Base-by-base conservation (phyloP, 768 basidiomycete genomes). In the Auricularia cornea region DNA sequence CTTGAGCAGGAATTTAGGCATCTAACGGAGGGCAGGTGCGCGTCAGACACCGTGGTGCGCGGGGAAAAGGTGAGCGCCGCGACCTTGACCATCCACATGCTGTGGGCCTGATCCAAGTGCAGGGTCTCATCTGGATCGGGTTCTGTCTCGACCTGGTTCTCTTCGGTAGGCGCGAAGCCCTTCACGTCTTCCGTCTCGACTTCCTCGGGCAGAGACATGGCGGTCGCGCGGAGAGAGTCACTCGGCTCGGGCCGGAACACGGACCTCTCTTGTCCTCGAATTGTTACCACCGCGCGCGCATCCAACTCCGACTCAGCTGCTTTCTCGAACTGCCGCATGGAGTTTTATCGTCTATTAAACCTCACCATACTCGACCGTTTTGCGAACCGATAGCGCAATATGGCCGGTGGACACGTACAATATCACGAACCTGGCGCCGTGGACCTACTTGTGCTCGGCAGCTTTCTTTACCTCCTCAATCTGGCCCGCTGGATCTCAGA, bases 11-110 rank as follows among this genome's bases (percentile, higher is more conserved):
- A 89, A 89, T 71, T 88, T 88, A 0, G 94, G 94, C 52, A 96
- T 85, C 91, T 93, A 75, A 41, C 63, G 48, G 59, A 26, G 20
- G 30, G 59, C 33, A 60, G 56, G 51, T 32, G n/a, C 40, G 20
- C 8, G 26, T 1, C 33, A 30, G 61, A 48, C 57, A 60, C 59
- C n/a, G 31, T 52, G 40, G 1, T 23, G 33, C 20, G 59, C 28
- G 5, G 59, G n/a, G n/a, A n/a, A n/a, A n/a, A n/a, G 31, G 23
- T 30, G 33, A 59, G 40, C 60, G n/a, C 38, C 72, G 79, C 68
- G 68, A 90, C 91, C 83, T 92, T 92, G 70, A 92, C 90, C 51
- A 92, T 79, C 92, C 91, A 94, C 20, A 92, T 87, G 56, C 90
- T 88, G 59, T 84, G 83, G 23, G 86, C 87, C 65, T 85, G 81